Conservation (phyloP, 1,284 basidiomycete genomes). For the Moesziomyces sp. region DNA sequence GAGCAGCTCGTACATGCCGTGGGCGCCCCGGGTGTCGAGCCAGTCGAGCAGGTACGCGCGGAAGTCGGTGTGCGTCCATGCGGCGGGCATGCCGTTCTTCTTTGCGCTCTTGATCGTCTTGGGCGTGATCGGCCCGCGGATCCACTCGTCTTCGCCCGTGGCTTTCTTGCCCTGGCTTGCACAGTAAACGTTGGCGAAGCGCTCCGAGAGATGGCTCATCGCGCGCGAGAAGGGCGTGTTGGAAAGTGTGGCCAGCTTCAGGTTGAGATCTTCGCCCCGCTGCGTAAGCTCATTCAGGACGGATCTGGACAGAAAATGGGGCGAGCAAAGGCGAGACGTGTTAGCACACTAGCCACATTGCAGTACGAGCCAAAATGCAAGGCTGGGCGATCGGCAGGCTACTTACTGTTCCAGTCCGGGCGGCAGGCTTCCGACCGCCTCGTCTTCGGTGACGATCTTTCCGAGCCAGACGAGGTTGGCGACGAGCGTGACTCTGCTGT, state of each 20-base stretch:
- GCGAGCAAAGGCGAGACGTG: neutral
- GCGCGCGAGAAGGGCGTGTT: conserved; percentile 32
- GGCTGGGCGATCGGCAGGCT: neutral
- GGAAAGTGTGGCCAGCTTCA: conserved; percentile 31
- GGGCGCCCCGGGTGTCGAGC: conserved; percentile 31
- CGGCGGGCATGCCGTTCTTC: conserved; percentile 23
- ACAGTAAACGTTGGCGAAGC: conserved; percentile 34
- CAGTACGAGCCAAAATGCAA: neutral
- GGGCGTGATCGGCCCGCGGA: conserved; percentile 39
- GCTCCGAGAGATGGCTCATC: conserved; percentile 28
- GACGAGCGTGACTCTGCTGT: conserved; percentile 37
- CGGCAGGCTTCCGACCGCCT: conserved; percentile 9
- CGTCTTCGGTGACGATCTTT: conserved; percentile 16
- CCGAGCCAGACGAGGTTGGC: conserved; percentile 47
- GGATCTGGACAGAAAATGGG: neutral
- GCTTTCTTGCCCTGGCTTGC: neutral
- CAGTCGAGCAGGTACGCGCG: conserved; percentile 42
- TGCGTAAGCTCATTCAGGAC: conserved; percentile 16
- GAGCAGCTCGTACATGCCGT: conserved; percentile 41
- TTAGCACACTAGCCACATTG: neutral
- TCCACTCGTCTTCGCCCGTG: conserved; percentile 17
- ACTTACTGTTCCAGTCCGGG: conserved; percentile 23
- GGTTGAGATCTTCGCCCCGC: conserved; percentile 28
- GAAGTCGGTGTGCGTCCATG: conserved; percentile 41
- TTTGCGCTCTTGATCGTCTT: conserved; percentile 26